Evolutionary conservation across 768 basidiomycete genomes (phyloP), one percentile per base, ranked within the genome.

Genomic region (Lanmaoa pseudosensibilis): DNA sequence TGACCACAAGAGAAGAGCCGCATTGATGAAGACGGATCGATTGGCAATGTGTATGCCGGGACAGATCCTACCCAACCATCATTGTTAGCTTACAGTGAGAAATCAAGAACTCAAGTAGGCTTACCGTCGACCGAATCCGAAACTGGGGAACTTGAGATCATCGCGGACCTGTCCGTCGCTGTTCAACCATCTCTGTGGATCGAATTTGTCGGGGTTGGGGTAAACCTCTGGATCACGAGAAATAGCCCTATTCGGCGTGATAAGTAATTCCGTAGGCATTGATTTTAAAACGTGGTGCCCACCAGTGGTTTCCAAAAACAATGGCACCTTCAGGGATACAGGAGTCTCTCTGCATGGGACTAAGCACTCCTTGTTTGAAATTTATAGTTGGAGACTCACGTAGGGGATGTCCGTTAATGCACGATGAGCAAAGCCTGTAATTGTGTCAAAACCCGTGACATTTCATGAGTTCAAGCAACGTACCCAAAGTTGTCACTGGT

Each of bases 1-100:
- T 0, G 86, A 82, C 85, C 86, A 88, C 34, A 86, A 68, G 2
- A 85, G 71, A 15, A 87, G 75, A 0, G 84, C 84, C 0, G 83
- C 79, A 55, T 85, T 88, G 59, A 89, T 74, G 62, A 85, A 86
- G 3, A 89, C 69, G 8, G 87, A 88, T 5, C 85, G 80, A 69
- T 72, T 68, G 19, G 69, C 86, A 33, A 89, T 80, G 65, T 86
- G 79, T 61, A 82, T 80, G 0, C 86, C 86, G 0, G 85, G 86
- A 56, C 86, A 89, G 6, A 87, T 76, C n/a, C 86, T 82, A 18
- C 6, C n/a, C 12, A 21, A 51, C 27, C 13, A 15, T 34, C 32
- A 45, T 16, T 37, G 16, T 57, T 16, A 43, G 59, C 30, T 12
- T 4, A 21, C 23, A 6, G 5, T 10, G 2, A 15, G 4, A 40